A percentile compares a stretch with the other conserved stretches of the same genome.
Evolutionary conservation across 148 eudicot genomes (phyloP).

Genomic region (Arbutus unedo): DNA sequence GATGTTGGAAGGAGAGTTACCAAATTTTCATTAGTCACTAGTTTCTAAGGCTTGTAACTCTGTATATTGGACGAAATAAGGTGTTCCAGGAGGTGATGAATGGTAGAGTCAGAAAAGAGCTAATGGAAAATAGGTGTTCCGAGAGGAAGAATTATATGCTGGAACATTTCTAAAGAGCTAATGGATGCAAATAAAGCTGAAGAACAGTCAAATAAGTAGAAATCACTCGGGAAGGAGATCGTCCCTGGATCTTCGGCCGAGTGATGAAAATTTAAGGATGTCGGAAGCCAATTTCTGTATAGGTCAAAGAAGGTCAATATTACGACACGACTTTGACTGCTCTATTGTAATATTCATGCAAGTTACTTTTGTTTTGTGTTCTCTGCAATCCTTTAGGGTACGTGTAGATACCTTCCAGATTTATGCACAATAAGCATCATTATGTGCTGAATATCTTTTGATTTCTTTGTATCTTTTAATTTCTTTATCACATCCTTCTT

Average conservation of each 20-base stretch:
- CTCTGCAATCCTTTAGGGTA: neutral
- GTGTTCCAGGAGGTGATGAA: too few species aligned
- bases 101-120: too few species aligned
- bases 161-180: too few species aligned
- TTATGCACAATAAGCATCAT: neutral
- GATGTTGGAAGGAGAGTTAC: too few species aligned
- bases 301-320: neutral
- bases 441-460: neutral
- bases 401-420: neutral
- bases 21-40: neutral
- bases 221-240: too few species aligned
- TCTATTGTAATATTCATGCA: neutral
- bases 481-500: too few species aligned
- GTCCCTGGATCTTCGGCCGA: neutral
- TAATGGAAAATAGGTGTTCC: too few species aligned
- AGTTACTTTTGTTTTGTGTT: neutral
- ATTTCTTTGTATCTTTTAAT: neutral
- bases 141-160: too few species aligned
- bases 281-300: neutral
- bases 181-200: too few species aligned
- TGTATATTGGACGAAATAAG: too few species aligned
- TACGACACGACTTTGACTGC: neutral
- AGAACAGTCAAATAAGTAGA: too few species aligned
- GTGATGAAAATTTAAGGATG: neutral
- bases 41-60: neutral